phyloP scores from a whole-genome alignment of 306 rosid species.

The Gleditsia sinensis region DNA sequence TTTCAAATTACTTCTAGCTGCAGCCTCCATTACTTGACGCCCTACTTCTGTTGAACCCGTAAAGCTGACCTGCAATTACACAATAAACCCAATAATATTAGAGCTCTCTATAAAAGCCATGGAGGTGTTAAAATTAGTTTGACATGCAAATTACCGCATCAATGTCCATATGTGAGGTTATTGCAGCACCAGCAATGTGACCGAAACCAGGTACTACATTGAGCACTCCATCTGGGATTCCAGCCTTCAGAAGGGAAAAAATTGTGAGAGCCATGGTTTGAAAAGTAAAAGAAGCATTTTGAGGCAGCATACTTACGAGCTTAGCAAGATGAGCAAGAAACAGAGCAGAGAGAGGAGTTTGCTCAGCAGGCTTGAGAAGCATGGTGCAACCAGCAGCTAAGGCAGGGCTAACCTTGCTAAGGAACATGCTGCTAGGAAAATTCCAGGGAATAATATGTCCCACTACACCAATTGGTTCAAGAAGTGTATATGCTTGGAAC shows the following conservation, averaged over 20 bases:
- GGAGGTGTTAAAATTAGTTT: no score
- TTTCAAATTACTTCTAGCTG: conserved; percentile 77
- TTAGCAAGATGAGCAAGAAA: conserved; percentile 76
- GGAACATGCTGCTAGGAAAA: conserved; percentile 45
- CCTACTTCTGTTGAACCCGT: conserved; percentile 81
- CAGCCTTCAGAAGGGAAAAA: conserved; percentile 55
- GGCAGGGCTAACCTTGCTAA: conserved; percentile 63
- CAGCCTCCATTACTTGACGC: conserved; percentile 72
- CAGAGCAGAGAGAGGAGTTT: conserved; percentile 75
- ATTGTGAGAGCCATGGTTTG: no score
- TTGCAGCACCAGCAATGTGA: conserved; percentile 72
- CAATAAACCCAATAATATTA: not conserved
- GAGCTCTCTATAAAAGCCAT: no score
- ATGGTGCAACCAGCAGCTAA: conserved; percentile 86
- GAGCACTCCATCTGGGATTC: conserved; percentile 80
- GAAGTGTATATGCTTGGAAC: conserved; percentile 62
- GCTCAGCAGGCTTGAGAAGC: conserved; percentile 87
- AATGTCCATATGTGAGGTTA: conserved; percentile 75
- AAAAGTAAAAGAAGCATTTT: no score
- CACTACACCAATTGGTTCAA: conserved; percentile 82
- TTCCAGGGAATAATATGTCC: conserved; percentile 88
- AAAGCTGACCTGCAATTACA: conserved; percentile 60
- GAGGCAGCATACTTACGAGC: no score
- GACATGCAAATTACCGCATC: conserved; percentile 56
- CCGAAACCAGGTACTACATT: conserved; percentile 83